Conservation (phyloP, 192 early-diverging fungal species). For the Linnemannia exigua region DNA sequence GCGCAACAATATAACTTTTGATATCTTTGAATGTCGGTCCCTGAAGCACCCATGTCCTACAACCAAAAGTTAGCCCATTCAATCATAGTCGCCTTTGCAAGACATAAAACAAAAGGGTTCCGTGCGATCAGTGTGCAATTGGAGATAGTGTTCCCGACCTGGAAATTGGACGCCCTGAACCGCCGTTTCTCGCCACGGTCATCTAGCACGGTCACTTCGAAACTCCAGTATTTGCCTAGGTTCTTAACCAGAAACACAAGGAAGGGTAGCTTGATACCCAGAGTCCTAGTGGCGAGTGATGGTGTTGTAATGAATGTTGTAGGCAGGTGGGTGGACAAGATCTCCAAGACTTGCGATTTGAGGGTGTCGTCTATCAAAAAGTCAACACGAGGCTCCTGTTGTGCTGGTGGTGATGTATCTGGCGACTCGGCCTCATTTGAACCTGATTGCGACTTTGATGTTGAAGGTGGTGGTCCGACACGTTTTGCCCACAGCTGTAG, state of each 20-base stretch:
- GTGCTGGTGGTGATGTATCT: conserved; percentile 8
- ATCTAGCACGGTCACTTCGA: conserved; percentile 93
- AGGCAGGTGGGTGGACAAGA: conserved; percentile 83
- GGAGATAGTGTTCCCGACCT: conserved; percentile 64
- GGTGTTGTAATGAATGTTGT: conserved; percentile 94
- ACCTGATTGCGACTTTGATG: conserved; percentile 17
- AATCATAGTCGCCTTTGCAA: background rate
- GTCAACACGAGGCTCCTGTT: conserved; percentile 76
- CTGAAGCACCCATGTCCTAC: background rate
- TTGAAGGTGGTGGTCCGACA: conserved; percentile 15
- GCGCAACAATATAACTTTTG: background rate
- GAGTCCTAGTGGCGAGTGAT: conserved; percentile 74
- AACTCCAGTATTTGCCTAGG: conserved; percentile 90
- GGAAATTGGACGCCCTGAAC: conserved; percentile 93
- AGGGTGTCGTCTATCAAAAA: conserved; percentile 87
- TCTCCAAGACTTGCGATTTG: conserved; percentile 85
- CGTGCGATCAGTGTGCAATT: no score
- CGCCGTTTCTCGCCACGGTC: conserved; percentile 84
- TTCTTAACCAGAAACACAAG: conserved; percentile 92
- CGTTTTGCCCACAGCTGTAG: conserved; percentile 48
- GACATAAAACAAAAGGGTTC: background rate
- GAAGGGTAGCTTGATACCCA: conserved; percentile 94
- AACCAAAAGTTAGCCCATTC: background rate
- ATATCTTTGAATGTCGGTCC: background rate
- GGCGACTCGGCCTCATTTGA: conserved; percentile 72